Base-by-base conservation (phyloP, 169 alveolate species). In the Cryptosporidium viatorum region DNA sequence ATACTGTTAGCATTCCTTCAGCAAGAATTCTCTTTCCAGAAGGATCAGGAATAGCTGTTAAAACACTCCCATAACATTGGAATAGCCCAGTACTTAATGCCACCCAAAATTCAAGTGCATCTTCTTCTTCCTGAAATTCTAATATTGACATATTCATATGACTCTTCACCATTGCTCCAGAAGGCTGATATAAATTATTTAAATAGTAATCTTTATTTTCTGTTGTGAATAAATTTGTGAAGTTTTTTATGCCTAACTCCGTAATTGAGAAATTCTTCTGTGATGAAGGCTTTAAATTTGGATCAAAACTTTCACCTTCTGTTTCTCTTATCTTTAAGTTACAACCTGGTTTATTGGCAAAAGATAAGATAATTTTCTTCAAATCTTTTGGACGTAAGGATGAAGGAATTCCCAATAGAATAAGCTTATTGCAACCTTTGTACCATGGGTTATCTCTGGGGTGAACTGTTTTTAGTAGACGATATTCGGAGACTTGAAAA, bases 391-490 rank as follows among this genome's bases (percentile, higher is more conserved):
- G n/a, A 18, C 39, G 52, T n/a, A 80, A 80, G 43, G 21, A 80
- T 31, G 89, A 62, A 18, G 89, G 89, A 4, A 80, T 26, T 16
- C 89, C 89, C 31, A 62, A 23, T 21, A 80, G 33, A 26, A 80
- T 59, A 6, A 80, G 65, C 7, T 23, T 80, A 7, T 10, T 80
- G 23, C 89, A 80, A 21, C 89, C 89, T 18, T 59, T 62, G 70
- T 80, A 80, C 89, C 89, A 80, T 23, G 89, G 89, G 39, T 80
- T 80, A 29, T 80, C 89, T 23, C 65, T 60, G 16, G 89, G 89
- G 33, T 67, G 71, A 9, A 80, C 58, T 10, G 69, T 29, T 2
- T 65, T 26, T 7, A 48, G 26, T 4, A 80, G 21, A 7, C 89
- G 55, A 35, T 60, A 62, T 23, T 62, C 74, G 23, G 51, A 59